Percentiles rank a stretch among this genome's conserved stretches.
Conservation (phyloP, 2,329 filamentous ascomycete species). For the Myrmaecium sp. region DNA sequence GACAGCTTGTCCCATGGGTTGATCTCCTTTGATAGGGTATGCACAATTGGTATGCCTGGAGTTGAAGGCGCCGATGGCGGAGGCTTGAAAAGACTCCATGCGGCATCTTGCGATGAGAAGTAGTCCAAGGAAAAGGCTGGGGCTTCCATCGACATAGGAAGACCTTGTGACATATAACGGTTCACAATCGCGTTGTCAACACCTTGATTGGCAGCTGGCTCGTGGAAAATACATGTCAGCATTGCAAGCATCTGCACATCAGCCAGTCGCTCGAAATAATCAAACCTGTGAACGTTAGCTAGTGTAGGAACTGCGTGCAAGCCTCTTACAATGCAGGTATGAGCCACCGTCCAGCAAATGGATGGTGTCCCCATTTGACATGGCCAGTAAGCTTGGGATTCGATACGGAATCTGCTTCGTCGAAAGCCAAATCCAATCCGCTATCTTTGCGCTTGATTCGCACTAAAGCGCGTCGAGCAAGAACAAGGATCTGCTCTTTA, state of each 20-base stretch:
- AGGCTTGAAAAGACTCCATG: slow-evolving; percentile 25
- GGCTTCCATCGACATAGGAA: slow-evolving; percentile 25
- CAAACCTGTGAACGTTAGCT: too few species aligned
- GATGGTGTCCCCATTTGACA: slow-evolving; percentile 40
- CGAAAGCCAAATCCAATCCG: slow-evolving; percentile 30
- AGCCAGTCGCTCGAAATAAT: slow-evolving; percentile 41
- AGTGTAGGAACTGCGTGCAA: slow-evolving; percentile 7
- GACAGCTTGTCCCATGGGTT: slow-evolving; percentile 12
- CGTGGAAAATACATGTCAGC: slow-evolving; percentile 41
- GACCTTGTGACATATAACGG: slow-evolving; percentile 8
- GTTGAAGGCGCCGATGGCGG: slow-evolving; percentile 17
- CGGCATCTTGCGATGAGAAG: slow-evolving; percentile 25
- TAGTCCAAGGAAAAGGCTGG: slow-evolving; percentile 31
- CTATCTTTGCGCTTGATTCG: slow-evolving; percentile 33
- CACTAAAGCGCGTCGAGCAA: slow-evolving; percentile 46
- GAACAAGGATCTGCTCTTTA: slow-evolving; percentile 46
- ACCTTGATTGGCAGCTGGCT: slow-evolving; percentile 26
- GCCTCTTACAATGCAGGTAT: slow-evolving; percentile 31
- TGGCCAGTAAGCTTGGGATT: slow-evolving; percentile 25
- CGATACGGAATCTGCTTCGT: slow-evolving; percentile 22
- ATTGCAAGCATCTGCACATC: slow-evolving; percentile 51
- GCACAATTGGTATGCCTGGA: slow-evolving; percentile 14
- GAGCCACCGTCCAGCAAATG: slow-evolving; percentile 38
- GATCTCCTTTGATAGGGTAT: too few species aligned
- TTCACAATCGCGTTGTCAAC: slow-evolving; percentile 20